Evolutionary conservation across 2,329 filamentous ascomycete genomes (phyloP).

Genomic region (Paracoccidioides lutzii): DNA sequence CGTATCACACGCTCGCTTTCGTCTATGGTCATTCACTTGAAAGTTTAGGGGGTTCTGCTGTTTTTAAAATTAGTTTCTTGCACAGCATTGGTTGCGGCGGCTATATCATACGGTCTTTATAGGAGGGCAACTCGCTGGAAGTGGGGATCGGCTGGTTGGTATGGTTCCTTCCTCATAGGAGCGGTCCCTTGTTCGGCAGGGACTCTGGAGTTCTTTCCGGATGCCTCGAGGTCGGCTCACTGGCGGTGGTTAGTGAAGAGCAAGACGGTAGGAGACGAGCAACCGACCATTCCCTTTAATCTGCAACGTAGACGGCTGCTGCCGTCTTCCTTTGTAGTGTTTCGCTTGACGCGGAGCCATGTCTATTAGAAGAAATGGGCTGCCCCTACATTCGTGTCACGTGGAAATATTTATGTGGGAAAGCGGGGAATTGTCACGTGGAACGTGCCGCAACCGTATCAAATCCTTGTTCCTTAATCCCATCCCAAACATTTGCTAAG

Average conservation of each 20-base stretch:
- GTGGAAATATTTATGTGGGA: background rate
- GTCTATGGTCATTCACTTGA: constrained; percentile 6
- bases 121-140: background rate
- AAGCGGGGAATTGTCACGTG: no score
- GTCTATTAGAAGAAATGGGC: background rate
- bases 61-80: background rate
- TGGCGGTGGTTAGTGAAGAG: no score
- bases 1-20: constrained; percentile 10
- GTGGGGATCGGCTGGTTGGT: background rate
- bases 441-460: no score
- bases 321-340: background rate
- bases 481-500: no score
- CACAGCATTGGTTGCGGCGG: background rate
- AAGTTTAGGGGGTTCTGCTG: background rate
- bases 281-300: background rate
- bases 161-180: background rate
- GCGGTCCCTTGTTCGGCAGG: background rate
- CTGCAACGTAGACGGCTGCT: background rate
- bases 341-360: background rate
- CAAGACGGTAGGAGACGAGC: background rate
- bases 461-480: no score
- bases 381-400: background rate
- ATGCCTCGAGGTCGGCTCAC: background rate
- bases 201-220: background rate
- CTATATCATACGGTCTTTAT: background rate